phyloP scores from a whole-genome alignment of 2,329 filamentous ascomycete genomes.

The Torrubiella hemipterigena region DNA sequence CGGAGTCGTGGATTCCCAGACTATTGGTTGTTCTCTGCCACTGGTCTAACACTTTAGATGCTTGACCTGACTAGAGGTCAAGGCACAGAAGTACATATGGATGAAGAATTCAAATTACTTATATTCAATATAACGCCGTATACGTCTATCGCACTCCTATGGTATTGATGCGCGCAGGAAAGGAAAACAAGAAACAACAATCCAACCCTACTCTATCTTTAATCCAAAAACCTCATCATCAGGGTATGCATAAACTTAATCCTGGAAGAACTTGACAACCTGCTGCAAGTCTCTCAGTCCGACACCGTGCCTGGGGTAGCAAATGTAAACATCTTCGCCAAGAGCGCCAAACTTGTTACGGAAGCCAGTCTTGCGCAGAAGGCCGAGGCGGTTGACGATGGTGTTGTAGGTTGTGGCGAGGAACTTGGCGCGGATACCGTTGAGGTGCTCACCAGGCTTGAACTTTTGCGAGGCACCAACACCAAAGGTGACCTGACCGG shows the following conservation, averaged over 20 bases:
- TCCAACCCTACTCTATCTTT: no score
- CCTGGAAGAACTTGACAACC: constrained; percentile 85
- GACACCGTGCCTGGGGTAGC: constrained; percentile 77
- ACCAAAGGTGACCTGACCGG: constrained; percentile 66
- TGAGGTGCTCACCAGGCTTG: constrained; percentile 68
- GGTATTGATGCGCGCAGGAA: no score
- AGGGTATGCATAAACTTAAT: no score
- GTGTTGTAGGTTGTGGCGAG: constrained; percentile 73
- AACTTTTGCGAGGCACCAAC: constrained; percentile 67
- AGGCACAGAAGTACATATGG: no score
- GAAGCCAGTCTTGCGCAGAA: constrained; percentile 80
- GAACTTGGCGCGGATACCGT: constrained; percentile 69
- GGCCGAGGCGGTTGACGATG: constrained; percentile 68
- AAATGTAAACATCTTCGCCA: constrained; percentile 79
- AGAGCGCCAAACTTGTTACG: constrained; percentile 78
- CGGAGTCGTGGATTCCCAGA: no score
- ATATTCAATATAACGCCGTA: no score
- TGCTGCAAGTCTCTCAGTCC: constrained; percentile 72
- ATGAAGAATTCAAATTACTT: no score
- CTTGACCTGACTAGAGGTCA: no score
- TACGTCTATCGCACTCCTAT: no score
- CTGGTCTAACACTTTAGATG: no score
- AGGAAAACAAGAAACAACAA: background rate
- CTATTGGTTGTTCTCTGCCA: no score
- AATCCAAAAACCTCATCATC: no score